These are phyloP conservation scores for Colletotrichum theobromicola DNA, from an alignment of 2,329 filamentous ascomycete genomes.

Conservation along the genomic window DNA sequence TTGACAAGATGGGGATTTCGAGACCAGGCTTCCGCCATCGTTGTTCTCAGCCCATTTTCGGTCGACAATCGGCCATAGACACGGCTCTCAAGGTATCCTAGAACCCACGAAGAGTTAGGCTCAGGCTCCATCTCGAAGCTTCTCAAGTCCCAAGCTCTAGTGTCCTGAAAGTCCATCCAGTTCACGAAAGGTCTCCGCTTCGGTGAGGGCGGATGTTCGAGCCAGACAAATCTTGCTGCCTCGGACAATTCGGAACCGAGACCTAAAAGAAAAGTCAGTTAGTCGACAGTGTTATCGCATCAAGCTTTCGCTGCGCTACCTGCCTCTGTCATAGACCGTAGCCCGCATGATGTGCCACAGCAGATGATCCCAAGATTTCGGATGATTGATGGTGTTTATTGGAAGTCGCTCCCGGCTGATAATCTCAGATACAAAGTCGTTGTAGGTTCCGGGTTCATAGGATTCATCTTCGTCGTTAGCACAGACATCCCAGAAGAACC, in stretches of 20 bases:
- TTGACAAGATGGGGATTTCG: background rate
- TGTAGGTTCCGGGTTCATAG: background rate
- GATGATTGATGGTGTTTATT: background rate
- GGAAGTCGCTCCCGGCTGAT: background rate
- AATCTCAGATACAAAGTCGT: background rate
- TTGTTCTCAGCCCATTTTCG: background rate
- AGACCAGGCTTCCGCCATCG: background rate
- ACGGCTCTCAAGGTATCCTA: background rate
- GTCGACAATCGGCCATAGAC: background rate
- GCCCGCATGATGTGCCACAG: background rate
- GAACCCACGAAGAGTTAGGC: background rate
- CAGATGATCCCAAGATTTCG: background rate
- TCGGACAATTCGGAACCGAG: background rate
- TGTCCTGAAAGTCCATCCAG: background rate
- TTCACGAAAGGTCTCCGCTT: background rate
- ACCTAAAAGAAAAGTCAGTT: background rate
- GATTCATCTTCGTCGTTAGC: background rate
- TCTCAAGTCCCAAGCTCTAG: background rate
- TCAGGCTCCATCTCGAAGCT: background rate
- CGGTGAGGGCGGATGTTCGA: background rate
- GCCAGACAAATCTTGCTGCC: background rate
- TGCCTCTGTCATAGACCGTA: background rate
- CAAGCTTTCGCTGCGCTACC: background rate
- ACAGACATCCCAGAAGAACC: background rate
- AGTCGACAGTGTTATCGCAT: background rate